Evolutionary conservation across 345 rosid genomes (phyloP).

Genomic region (Citrus reticulata): DNA sequence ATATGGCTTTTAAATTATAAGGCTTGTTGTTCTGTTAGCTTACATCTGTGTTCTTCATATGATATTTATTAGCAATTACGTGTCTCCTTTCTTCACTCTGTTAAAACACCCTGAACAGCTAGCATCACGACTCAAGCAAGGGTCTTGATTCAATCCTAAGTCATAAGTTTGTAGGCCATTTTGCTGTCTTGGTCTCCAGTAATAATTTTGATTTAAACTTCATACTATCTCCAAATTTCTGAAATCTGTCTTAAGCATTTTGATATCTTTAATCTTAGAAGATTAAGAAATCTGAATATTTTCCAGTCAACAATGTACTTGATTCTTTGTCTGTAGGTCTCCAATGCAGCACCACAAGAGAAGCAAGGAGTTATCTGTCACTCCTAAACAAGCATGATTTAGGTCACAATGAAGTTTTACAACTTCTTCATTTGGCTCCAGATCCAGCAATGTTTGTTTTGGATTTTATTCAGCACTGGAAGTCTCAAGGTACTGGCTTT

Average conservation of each 20-base stretch:
- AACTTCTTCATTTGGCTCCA: constrained; percentile 18
- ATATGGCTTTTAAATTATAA: not conserved
- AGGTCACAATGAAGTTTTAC: constrained; percentile 14
- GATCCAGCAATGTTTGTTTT: constrained; percentile 39
- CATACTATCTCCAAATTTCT: not conserved
- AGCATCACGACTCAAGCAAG: not conserved
- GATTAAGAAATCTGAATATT: not conserved
- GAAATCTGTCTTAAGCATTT: not conserved
- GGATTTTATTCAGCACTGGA: constrained; percentile 21
- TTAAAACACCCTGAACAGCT: not conserved
- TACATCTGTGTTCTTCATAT: not conserved
- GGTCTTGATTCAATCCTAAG: not conserved
- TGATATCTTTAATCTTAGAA: not conserved
- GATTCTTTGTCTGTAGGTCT: not conserved
- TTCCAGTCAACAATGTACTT: not conserved
- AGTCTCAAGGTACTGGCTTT: constrained; percentile 3
- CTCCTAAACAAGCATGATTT: constrained; percentile 13
- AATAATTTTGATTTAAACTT: not conserved
- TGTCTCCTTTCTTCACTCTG: not conserved
- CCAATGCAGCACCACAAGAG: not conserved
- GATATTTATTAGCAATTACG: not conserved
- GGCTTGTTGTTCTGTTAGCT: not conserved
- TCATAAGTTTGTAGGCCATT: not conserved
- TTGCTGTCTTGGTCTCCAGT: not conserved
- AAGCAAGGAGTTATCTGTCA: constrained; percentile 4